Evolutionary conservation across 768 basidiomycete species (phyloP).

Genomic region (Vararia minispora): DNA sequence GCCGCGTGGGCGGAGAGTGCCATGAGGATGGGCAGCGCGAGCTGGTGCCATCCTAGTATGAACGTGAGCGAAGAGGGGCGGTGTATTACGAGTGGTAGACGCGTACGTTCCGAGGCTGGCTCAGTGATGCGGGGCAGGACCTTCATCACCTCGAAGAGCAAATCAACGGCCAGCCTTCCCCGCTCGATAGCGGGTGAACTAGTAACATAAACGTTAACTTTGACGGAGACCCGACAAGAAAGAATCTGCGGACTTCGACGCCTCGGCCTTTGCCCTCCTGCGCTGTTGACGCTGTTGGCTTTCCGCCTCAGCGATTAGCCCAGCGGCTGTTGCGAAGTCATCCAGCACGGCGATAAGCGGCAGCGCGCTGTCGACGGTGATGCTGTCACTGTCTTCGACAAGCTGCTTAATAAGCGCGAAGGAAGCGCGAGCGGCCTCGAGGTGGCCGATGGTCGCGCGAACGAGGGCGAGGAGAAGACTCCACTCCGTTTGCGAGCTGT

Average conservation of each 20-base stretch:
- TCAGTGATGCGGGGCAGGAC: slow-evolving; percentile 51
- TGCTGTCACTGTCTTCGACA: slow-evolving; percentile 46
- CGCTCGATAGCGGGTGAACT: slow-evolving; percentile 74
- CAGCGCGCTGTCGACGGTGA: slow-evolving; percentile 69
- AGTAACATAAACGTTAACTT: slow-evolving; percentile 5
- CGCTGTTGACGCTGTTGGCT: slow-evolving; percentile 43
- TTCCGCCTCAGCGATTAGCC: slow-evolving; percentile 44
- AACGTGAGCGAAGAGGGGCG: background rate
- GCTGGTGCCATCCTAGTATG: slow-evolving; percentile 11
- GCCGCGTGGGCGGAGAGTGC: slow-evolving; percentile 8
- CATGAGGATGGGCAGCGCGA: slow-evolving; percentile 8
- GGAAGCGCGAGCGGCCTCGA: slow-evolving; percentile 78
- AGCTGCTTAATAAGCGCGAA: slow-evolving; percentile 68
- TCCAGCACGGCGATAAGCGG: slow-evolving; percentile 76
- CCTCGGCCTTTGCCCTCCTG: slow-evolving; percentile 36
- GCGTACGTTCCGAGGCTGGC: slow-evolving; percentile 28
- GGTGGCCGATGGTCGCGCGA: slow-evolving; percentile 73
- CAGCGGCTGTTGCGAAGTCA: slow-evolving; percentile 76
- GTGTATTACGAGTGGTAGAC: too few species aligned
- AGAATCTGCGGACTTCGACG: slow-evolving; percentile 34
- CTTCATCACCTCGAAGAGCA: slow-evolving; percentile 63
- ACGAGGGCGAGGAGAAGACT: slow-evolving; percentile 83
- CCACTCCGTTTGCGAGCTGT: slow-evolving; percentile 91
- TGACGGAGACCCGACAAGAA: background rate
- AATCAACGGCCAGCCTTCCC: slow-evolving; percentile 74